These are phyloP conservation scores for Mycosphaerella sp. DNA, from an alignment of 2,329 filamentous ascomycete species.

Conservation along the genomic window DNA sequence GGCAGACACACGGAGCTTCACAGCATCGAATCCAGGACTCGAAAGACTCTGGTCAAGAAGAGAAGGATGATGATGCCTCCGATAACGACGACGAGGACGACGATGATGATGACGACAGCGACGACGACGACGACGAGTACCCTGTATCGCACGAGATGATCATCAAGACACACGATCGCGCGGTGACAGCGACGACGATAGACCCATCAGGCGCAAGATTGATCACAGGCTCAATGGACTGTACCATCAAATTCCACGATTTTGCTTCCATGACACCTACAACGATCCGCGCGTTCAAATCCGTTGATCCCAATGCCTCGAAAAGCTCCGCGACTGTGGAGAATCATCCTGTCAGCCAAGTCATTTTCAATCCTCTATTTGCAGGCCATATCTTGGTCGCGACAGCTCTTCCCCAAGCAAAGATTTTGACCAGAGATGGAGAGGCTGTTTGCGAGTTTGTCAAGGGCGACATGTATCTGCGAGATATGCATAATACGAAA, in stretches of 20 bases:
- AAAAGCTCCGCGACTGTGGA: conserved; percentile 69
- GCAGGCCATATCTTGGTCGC: conserved; percentile 78
- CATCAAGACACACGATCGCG: conserved; percentile 83
- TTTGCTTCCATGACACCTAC: conserved; percentile 94
- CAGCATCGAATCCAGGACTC: background rate
- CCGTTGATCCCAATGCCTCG: conserved; percentile 74
- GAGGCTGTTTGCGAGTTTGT: conserved; percentile 80
- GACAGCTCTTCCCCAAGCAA: conserved; percentile 82
- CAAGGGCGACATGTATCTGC: conserved; percentile 97
- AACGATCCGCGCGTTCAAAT: conserved; percentile 88
- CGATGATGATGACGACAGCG: conserved; percentile 49
- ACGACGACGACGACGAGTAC: conserved; percentile 76
- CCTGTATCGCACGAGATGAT: conserved; percentile 90
- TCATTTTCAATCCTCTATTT: conserved; percentile 77
- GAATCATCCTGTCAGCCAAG: conserved; percentile 79
- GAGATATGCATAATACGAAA: conserved; percentile 97
- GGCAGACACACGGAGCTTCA: conserved; percentile 37
- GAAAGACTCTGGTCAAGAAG: conserved; percentile 14
- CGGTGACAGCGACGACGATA: conserved; percentile 75
- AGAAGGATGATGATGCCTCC: conserved; percentile 45
- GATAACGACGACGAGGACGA: conserved; percentile 51
- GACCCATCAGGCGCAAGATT: conserved; percentile 80
- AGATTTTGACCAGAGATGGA: conserved; percentile 82
- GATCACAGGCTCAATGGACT: conserved; percentile 86
- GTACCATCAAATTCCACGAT: conserved; percentile 86